These are phyloP conservation scores for barley (Hordeum vulgare) DNA, from an alignment of 176 grass and related monocot genomes.

Conservation along the genomic window DNA sequence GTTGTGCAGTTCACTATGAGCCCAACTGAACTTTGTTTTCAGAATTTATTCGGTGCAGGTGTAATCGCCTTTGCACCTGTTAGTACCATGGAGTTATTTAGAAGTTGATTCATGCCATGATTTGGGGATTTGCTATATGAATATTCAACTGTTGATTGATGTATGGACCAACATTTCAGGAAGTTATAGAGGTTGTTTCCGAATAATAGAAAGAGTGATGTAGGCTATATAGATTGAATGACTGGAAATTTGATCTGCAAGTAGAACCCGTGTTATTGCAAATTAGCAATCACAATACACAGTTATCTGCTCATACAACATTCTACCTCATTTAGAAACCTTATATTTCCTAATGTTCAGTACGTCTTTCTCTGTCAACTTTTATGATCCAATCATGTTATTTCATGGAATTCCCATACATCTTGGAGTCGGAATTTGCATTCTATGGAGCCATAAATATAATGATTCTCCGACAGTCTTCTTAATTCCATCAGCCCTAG, in stretches of 20 bases:
- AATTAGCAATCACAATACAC: background rate
- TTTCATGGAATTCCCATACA: background rate
- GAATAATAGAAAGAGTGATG: background rate
- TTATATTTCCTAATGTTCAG: background rate
- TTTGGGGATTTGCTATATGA: background rate
- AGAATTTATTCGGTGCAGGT: background rate
- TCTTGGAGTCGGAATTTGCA: background rate
- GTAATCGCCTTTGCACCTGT: background rate
- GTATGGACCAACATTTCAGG: background rate
- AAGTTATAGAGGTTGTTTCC: background rate
- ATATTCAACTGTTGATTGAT: background rate
- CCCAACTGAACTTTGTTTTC: background rate
- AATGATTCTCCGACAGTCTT: background rate
- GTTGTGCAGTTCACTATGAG: background rate
- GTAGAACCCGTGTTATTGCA: background rate
- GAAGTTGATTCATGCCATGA: background rate
- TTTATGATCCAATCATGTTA: background rate
- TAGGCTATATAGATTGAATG: background rate
- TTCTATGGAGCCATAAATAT: background rate
- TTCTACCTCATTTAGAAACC: background rate
- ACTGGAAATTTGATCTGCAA: background rate
- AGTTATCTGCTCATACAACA: background rate
- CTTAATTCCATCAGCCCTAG: background rate
- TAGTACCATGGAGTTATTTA: background rate
- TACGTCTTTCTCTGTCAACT: background rate